phyloP scores from a whole-genome alignment of 1,284 basidiomycete species.

The Fomes fomentarius region DNA sequence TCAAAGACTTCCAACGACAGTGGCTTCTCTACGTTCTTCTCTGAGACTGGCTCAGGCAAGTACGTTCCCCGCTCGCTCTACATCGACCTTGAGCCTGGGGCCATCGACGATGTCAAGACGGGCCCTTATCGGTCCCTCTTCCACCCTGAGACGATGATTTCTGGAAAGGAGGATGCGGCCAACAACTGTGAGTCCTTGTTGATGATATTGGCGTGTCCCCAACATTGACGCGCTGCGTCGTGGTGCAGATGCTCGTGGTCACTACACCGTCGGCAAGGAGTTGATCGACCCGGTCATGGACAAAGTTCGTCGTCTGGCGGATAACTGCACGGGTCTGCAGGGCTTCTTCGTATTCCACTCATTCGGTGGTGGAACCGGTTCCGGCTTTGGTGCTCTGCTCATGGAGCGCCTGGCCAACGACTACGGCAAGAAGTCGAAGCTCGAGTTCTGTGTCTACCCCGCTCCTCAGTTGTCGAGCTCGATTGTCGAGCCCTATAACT shows the following conservation, averaged over 20 bases:
- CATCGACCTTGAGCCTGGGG: slow-evolving; percentile 95
- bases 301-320: slow-evolving; percentile 93
- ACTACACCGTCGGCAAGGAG: slow-evolving; percentile 98
- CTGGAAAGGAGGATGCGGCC: slow-evolving; percentile 99
- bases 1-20: slow-evolving; percentile 69
- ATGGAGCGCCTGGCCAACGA: slow-evolving; percentile 96
- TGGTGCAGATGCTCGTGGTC: slow-evolving; percentile 89
- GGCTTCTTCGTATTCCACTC: slow-evolving; percentile 99
- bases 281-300: slow-evolving; percentile 93
- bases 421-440: slow-evolving; percentile 99
- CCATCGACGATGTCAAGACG: slow-evolving; percentile 94
- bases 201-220: neutral
- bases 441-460: slow-evolving; percentile 99
- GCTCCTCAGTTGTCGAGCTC: slow-evolving; percentile 94
- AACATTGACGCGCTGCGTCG: slow-evolving; percentile 14
- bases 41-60: slow-evolving; percentile 91
- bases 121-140: slow-evolving; percentile 95
- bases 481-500: slow-evolving; percentile 99
- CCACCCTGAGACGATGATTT: slow-evolving; percentile 99
- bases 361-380: slow-evolving; percentile 99
- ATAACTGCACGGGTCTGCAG: slow-evolving; percentile 98
- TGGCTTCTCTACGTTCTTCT: slow-evolving; percentile 97
- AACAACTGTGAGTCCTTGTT: slow-evolving; percentile 84
- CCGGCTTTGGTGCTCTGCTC: slow-evolving; percentile 97
- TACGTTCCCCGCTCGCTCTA: slow-evolving; percentile 98